Base-by-base conservation (phyloP, 2,329 filamentous ascomycete species). In the Fusarium oxysporum region DNA sequence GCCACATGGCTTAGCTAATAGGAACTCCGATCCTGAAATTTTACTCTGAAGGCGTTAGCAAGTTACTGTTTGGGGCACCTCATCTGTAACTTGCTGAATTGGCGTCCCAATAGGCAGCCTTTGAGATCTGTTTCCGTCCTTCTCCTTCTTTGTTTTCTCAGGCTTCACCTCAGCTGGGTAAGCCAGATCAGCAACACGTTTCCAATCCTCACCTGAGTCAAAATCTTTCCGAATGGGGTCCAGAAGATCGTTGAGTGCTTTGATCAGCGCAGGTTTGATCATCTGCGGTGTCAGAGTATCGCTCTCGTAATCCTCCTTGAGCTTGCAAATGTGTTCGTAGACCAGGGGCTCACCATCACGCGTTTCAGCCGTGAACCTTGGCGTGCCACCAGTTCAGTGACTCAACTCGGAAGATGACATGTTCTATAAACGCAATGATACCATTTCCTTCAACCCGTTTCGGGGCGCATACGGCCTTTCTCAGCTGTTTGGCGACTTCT, bases 401-500 rank as follows among this genome's bases (percentile, higher is more conserved):
- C 5, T 33, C 17, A 0, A 50, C 56, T 0, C 37, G 37, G 12
- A 68, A 54, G 2, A 68, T 43, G 3, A 68, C 25, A 3, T 67
- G 10, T 3, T 67, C 54, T 12, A 68, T 17, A 8, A 62, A 68
- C 0, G 19, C 54, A 21, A 67, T 35, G 0, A 68, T 19, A 0
- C 54, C 32, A 3, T 68, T 68, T 5, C 65, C 62, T 10, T 67
- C 47, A 0, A 67, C 8, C 1, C 17, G 1, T 6, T 1, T 40
- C 1, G 47, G 47, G 1, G 4, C 21, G 12, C 37, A 54, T 0
- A 55, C 4, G 0, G 47, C 62, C 2, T 68, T 68, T 3, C 41
- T 55, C 0, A 67, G 11, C 40, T 67, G 62, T 28, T 68, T 62
- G 5, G 19, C 11, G 1, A 68, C 55, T 13, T 54, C 32, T 0